These are phyloP conservation scores for Solanum hybrid DNA, from an alignment of 305 asterid genomes.

Conservation along the genomic window DNA sequence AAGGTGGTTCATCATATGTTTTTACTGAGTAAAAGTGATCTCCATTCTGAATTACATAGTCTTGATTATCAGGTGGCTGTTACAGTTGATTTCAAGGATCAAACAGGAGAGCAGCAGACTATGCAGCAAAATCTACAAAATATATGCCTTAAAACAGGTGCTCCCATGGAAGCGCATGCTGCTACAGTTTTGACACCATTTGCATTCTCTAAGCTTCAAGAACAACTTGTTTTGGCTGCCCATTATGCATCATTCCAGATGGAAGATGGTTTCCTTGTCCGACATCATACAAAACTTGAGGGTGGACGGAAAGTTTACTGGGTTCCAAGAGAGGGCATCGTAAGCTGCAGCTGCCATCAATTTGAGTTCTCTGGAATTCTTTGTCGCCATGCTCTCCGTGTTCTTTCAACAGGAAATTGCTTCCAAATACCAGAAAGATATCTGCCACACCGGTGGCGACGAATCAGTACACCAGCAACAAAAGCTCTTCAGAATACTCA, in stretches of 20 bases:
- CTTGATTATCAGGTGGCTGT: conserved; percentile 62
- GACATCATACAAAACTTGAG: conserved; percentile 88
- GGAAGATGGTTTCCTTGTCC: conserved; percentile 67
- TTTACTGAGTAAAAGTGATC: not conserved
- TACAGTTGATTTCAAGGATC: conserved; percentile 87
- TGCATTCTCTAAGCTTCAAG: conserved; percentile 95
- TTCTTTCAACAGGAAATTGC: conserved; percentile 85
- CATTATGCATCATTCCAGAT: conserved; percentile 84
- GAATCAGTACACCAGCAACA: conserved; percentile 37
- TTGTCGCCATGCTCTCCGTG: conserved; percentile 88
- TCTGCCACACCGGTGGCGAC: conserved; percentile 69
- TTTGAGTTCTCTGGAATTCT: conserved; percentile 92
- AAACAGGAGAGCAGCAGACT: conserved; percentile 88
- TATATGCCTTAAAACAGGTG: conserved; percentile 88
- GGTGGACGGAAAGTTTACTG: conserved; percentile 94
- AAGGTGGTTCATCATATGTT: not conserved
- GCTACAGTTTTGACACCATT: conserved; percentile 82
- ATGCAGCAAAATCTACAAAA: conserved; percentile 97
- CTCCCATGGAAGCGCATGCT: conserved; percentile 99
- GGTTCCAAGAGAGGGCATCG: conserved; percentile 75
- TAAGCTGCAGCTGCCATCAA: conserved; percentile 87
- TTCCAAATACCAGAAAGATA: conserved; percentile 87
- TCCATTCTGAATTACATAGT: not conserved
- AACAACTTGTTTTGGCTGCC: conserved; percentile 83
- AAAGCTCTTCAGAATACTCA: conserved; percentile 32